These are phyloP conservation scores for Pyrus bretschneideri DNA, from an alignment of 306 rosid genomes.

Conservation along the genomic window DNA sequence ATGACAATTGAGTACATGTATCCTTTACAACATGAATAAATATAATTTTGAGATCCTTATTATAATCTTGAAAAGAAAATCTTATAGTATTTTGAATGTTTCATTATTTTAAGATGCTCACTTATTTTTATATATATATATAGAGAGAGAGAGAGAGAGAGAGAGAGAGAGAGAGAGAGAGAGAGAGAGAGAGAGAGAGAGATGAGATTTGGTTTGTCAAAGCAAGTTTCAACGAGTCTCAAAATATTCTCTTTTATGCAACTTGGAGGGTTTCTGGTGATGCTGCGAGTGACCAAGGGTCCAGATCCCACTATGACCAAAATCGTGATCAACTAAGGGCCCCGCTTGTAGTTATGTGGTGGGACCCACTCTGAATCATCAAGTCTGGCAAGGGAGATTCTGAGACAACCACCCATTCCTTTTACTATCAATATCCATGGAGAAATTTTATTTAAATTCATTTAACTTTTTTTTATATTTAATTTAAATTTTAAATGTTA, in stretches of 20 bases:
- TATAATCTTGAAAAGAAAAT: too few species aligned
- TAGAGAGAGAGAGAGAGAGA: too few species aligned
- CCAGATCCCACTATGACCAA: neutral
- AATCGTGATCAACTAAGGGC: neutral
- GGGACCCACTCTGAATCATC: neutral
- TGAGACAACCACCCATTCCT: neutral
- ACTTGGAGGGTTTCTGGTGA: neutral
- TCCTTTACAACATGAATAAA: neutral
- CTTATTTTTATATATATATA: too few species aligned
- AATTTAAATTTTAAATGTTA: too few species aligned
- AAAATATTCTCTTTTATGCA: neutral
- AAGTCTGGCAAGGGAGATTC: neutral
- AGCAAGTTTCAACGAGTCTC: neutral
- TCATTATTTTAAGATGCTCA: too few species aligned
- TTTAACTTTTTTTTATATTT: too few species aligned
- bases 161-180: too few species aligned
- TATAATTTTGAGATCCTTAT: neutral
- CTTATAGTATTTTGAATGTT: too few species aligned
- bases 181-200: too few species aligned
- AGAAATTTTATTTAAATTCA: too few species aligned
- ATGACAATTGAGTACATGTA: neutral
- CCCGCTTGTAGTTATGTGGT: neutral
- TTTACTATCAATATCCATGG: neutral
- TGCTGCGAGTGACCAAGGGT: neutral
- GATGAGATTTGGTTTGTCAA: neutral